A percentile compares a stretch with the other conserved stretches of the same genome.
phyloP scores from a whole-genome alignment of 441 rosid genomes.

The Pelargonium citronellum region DNA sequence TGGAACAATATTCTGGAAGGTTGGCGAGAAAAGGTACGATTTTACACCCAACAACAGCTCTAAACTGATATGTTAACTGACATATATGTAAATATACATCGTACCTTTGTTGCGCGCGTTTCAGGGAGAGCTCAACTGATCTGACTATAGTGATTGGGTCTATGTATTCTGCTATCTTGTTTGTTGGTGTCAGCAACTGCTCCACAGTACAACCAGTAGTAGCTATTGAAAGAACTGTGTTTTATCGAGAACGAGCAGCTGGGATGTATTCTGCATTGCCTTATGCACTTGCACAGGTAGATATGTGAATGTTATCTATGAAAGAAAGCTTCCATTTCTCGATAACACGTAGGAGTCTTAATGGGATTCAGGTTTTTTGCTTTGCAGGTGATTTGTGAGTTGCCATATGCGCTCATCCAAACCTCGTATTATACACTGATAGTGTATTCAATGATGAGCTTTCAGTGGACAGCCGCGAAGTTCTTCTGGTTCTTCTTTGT shows the following conservation, averaged over 20 bases:
- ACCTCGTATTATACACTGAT: conserved; percentile 59
- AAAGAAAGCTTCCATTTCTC: no score
- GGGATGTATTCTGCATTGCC: conserved; percentile 94
- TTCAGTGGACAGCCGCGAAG: conserved; percentile 69
- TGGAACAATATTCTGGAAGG: conserved; percentile 74
- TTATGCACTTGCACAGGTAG: conserved; percentile 85
- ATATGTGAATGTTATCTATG: no score
- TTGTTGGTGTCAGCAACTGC: conserved; percentile 69
- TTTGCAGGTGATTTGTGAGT: conserved; percentile 62
- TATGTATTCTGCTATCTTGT: conserved; percentile 70
- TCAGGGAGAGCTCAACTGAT: conserved; percentile 2
- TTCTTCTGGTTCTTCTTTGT: conserved; percentile 87
- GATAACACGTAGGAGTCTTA: no score
- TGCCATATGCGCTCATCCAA: conserved; percentile 72
- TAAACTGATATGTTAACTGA: conserved; percentile 16
- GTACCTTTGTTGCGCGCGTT: conserved; percentile 58
- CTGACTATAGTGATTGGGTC: conserved; percentile 79
- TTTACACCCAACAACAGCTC: conserved; percentile 25
- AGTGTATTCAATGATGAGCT: conserved; percentile 75
- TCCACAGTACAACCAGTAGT: conserved; percentile 76
- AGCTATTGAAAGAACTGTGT: conserved; percentile 74
- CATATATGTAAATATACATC: conserved; percentile 33
- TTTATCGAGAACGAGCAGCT: conserved; percentile 86
- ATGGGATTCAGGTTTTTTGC: not conserved
- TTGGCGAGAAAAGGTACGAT: conserved; percentile 63